phyloP scores from a whole-genome alignment of 805 yeast species.

The Starmerella asiatica region DNA sequence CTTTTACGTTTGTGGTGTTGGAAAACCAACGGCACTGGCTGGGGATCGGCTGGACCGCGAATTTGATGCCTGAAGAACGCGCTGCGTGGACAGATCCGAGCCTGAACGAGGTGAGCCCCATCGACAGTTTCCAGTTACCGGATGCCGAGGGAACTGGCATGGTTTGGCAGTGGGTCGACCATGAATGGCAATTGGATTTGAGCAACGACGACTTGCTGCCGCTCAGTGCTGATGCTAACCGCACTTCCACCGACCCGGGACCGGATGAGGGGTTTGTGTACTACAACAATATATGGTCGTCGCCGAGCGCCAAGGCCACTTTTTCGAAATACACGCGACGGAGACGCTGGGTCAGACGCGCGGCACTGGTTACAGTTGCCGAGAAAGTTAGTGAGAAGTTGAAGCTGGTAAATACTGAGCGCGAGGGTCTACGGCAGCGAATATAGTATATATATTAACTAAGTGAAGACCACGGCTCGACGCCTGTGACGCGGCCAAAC shows the following conservation, averaged over 20 bases:
- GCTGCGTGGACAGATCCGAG: slow-evolving; percentile 97
- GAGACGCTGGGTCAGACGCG: slow-evolving; percentile 92
- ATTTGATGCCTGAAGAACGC: slow-evolving; percentile 80
- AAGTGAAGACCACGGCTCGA: slow-evolving; percentile 28
- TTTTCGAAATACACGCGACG: slow-evolving; percentile 85
- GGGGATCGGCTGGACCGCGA: slow-evolving; percentile 96
- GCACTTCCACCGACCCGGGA: slow-evolving; percentile 40
- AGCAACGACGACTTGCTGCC: slow-evolving; percentile 44
- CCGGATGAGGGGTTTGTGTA: slow-evolving; percentile 77
- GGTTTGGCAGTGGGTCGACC: slow-evolving; percentile 91
- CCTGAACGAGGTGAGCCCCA: slow-evolving; percentile 66
- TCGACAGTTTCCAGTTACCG: slow-evolving; percentile 70
- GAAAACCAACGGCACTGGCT: slow-evolving; percentile 96
- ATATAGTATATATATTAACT: background rate
- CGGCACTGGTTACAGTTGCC: slow-evolving; percentile 45
- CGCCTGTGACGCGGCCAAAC: slow-evolving; percentile 31
- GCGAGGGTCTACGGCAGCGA: background rate
- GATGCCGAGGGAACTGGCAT: slow-evolving; percentile 54
- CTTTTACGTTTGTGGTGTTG: slow-evolving; percentile 76
- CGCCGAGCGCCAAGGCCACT: slow-evolving; percentile 75
- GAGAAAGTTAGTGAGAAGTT: background rate
- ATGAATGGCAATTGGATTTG: slow-evolving; percentile 78
- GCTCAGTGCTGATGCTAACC: slow-evolving; percentile 39
- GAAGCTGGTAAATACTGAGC: too few relatives aligned
- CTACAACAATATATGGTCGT: slow-evolving; percentile 89